phyloP scores from a whole-genome alignment of 1,139 yeast genomes.

The Geotrichum bryndzae region DNA sequence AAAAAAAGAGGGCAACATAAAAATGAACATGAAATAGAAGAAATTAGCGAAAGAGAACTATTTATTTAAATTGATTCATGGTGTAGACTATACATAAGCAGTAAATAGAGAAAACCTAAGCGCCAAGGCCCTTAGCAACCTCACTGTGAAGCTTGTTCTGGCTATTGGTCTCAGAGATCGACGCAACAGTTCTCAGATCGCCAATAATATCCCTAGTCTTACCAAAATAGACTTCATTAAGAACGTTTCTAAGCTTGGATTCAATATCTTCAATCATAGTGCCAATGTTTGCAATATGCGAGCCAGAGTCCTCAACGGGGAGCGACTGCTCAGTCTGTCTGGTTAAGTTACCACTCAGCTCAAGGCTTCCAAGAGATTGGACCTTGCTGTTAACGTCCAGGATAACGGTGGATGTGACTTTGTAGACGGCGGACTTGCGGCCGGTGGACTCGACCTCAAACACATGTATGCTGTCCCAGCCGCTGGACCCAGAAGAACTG shows the following conservation, averaged over 20 bases:
- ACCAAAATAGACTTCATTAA: constrained; percentile 93
- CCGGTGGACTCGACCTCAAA: constrained; percentile 61
- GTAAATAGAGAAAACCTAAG: constrained; percentile 2
- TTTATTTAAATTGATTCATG: background rate
- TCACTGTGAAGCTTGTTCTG: constrained; percentile 32
- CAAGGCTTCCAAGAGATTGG: constrained; percentile 38
- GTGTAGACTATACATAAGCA: background rate
- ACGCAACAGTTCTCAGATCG: constrained; percentile 51
- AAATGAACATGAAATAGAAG: background rate
- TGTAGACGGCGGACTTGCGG: constrained; percentile 51
- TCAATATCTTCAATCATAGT: constrained; percentile 82
- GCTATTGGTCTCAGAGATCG: constrained; percentile 29
- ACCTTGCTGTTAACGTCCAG: constrained; percentile 50
- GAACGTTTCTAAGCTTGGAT: constrained; percentile 73
- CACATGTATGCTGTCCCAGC: constrained; percentile 93
- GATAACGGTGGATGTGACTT: constrained; percentile 82
- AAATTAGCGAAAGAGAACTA: too few relatives aligned
- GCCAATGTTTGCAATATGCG: constrained; percentile 82
- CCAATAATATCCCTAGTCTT: constrained; percentile 81
- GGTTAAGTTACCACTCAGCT: constrained; percentile 76
- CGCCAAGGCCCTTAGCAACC: constrained; percentile 29
- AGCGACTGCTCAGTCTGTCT: constrained; percentile 55
- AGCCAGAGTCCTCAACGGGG: constrained; percentile 43
- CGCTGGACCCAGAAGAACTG: constrained; percentile 40
- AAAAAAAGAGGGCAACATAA: background rate